Evolutionary conservation across 192 early-diverging fungal genomes (phyloP).

Genomic region (Cladochytrium replicatum): DNA sequence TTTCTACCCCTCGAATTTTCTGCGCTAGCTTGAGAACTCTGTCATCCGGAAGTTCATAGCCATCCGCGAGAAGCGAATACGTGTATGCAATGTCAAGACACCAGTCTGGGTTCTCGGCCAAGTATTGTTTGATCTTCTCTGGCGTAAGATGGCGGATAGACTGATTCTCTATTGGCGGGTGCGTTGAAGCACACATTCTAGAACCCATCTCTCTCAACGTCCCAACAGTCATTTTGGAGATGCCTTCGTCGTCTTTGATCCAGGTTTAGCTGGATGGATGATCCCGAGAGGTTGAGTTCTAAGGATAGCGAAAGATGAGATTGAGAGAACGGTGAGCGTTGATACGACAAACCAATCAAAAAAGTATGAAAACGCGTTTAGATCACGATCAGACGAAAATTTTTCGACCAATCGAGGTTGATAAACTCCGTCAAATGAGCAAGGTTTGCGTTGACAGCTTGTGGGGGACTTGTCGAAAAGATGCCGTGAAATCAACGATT

Average conservation of each 20-base stretch:
- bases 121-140: neutral
- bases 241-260: neutral
- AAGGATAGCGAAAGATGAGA: too few species aligned
- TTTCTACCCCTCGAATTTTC: slow-evolving; percentile 87
- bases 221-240: neutral
- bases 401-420: slow-evolving; percentile 65
- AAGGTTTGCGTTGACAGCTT: slow-evolving; percentile 47
- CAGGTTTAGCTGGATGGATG: too few species aligned
- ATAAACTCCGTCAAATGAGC: slow-evolving; percentile 88
- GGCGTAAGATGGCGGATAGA: neutral
- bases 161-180: neutral
- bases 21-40: slow-evolving; percentile 70
- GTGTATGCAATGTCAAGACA: slow-evolving; percentile 90
- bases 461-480: slow-evolving; percentile 69
- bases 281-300: too few species aligned
- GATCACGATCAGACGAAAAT: slow-evolving; percentile 56
- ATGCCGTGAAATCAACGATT: slow-evolving; percentile 39
- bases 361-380: slow-evolving; percentile 95
- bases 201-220: neutral
- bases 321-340: too few species aligned
- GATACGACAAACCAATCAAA: too few species aligned
- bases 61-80: slow-evolving; percentile 68
- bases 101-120: slow-evolving; percentile 52
- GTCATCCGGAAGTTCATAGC: slow-evolving; percentile 67
- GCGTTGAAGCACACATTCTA: too few species aligned